Base-by-base conservation (phyloP, 306 rosid genomes). In the Dryas octopetala region DNA sequence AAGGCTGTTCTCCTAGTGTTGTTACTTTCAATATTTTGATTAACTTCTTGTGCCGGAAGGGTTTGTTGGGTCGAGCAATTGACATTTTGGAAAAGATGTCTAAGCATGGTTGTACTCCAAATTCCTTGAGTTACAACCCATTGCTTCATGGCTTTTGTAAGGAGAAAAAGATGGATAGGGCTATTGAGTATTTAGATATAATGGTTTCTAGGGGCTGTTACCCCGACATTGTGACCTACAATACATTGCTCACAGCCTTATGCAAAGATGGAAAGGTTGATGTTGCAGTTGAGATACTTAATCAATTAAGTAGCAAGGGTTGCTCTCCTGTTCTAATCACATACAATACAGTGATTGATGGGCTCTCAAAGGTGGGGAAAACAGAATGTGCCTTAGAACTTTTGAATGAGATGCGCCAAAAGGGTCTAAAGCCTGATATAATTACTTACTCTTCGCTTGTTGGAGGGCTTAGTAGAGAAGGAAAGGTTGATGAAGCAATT, bases 11-110 rank as follows among this genome's bases (percentile, higher is more conserved):
- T 71, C 99, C 98, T 9, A 92, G 96, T 82, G 98, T 92, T 66
- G 99, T 96, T 45, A 96, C 99, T 83, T 96, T 96, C 89, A 96
- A 96, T 75, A 96, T 92, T 75, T 87, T 96, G 89, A 96, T 96
- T 51, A 92, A 90, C 81, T 96, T 90, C 80, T 70, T 96, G 84
- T 96, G 99, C 77, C 80, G 97, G 69, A 88, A 86, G 82, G 92
- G 98, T 12, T 79, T 96, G 61, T 78, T 96, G 43, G 96, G 96
- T 70, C 87, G 97, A 83, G 99, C 99, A 9, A 81, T 96, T 3
- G 91, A 90, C 82, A 81, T 92, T 12, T 89, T 96, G 83, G 96
- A 92, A 88, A 92, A 90, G 88, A 90, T 96, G 99, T 89, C 97
- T 3, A 83, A 76, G 64, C 90, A 92, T 65, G 97, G 97, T 10